Conservation (phyloP, 352 stramenopile genomes). For the Globisporangium perplexum region DNA sequence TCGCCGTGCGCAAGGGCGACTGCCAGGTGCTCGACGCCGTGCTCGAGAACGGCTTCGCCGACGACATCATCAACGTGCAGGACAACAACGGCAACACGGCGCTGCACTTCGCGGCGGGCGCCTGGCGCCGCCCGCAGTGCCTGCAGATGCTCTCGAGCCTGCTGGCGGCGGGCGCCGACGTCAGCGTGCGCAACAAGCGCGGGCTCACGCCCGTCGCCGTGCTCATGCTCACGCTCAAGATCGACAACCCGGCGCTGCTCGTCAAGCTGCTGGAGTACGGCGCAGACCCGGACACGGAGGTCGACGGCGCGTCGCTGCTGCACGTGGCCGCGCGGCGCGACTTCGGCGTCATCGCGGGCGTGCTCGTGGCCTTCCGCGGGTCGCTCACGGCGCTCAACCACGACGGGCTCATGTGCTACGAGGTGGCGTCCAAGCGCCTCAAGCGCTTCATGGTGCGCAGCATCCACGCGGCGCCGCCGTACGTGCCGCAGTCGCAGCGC, state of each 20-base stretch:
- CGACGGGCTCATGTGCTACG: constrained; percentile 72
- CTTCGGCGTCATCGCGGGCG: constrained; percentile 44
- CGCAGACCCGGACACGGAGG: constrained; percentile 51
- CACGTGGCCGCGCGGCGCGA: constrained; percentile 48
- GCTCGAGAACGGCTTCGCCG: constrained; percentile 57
- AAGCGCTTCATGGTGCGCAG: constrained; percentile 67
- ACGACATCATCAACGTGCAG: constrained; percentile 59
- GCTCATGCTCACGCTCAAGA: constrained; percentile 75
- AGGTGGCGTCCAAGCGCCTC: constrained; percentile 57
- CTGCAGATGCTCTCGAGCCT: constrained; percentile 41
- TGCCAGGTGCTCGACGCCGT: constrained; percentile 64
- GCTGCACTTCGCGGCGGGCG: constrained; percentile 69
- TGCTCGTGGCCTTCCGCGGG: constrained; percentile 57
- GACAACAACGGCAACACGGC: constrained; percentile 82
- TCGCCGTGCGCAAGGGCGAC: constrained; percentile 71
- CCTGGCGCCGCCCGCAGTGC: constrained; percentile 45
- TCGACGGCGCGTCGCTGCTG: constrained; percentile 54
- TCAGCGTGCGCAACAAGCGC: constrained; percentile 51
- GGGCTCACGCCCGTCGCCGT: constrained; percentile 62
- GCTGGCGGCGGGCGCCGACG: constrained; percentile 45
- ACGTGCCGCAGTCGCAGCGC: constrained; percentile 40
- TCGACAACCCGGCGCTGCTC: constrained; percentile 61
- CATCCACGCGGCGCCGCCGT: constrained; percentile 43
- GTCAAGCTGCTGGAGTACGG: constrained; percentile 62
- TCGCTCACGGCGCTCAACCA: constrained; percentile 57